Base-by-base conservation (phyloP, 2,329 filamentous ascomycete genomes). In the Bipolaris sorokiniana region DNA sequence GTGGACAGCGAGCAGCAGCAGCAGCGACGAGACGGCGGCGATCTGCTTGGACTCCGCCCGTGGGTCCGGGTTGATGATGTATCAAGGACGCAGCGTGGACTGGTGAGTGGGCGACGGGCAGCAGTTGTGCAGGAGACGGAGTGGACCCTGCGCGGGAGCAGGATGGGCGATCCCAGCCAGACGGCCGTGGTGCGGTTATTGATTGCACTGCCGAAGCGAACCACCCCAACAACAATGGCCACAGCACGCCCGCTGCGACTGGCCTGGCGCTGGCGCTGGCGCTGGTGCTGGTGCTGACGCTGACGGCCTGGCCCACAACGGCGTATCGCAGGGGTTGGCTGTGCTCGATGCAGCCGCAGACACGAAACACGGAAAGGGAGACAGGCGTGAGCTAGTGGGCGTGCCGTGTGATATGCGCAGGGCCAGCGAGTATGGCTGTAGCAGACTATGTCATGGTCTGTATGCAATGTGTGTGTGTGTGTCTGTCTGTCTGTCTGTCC, bases 61-160 rank as follows among this genome's bases (percentile, higher is more conserved):
- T 62, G 62, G 61, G 54, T 54, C 51, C 38, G 45, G 53, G 58
- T 53, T 59, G 62, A 62, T 68, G 67, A 65, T 63, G 62, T 63
- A 66, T 58, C 55, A 56, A 46, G 33, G 45, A 48, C 51, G 31
- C 26, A 28, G 38, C 37, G 16, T 42, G 36, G 36, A 37, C 41
- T 47, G 44, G 36, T 47, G 48, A 56, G 44, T 52, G 42, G 54
- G 28, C 37, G 38, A 28, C 26, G 37, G 38, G 40, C 49, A 37
- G 55, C 45, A 45, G 49, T 53, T 54, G 64, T 63, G 67, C 65
- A 67, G 54, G 55, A 64, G 56, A 53, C 58, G 42, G 26, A 58
- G 64, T 62, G 61, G 62, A 63, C 59, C 46, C 28, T 57, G 49
- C 58, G 51, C 56, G 59, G 47, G 51, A 56, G 51, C 45, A 37